Evolutionary conservation across 768 basidiomycete species (phyloP).

Genomic region (Xerocomus spinulosus): DNA sequence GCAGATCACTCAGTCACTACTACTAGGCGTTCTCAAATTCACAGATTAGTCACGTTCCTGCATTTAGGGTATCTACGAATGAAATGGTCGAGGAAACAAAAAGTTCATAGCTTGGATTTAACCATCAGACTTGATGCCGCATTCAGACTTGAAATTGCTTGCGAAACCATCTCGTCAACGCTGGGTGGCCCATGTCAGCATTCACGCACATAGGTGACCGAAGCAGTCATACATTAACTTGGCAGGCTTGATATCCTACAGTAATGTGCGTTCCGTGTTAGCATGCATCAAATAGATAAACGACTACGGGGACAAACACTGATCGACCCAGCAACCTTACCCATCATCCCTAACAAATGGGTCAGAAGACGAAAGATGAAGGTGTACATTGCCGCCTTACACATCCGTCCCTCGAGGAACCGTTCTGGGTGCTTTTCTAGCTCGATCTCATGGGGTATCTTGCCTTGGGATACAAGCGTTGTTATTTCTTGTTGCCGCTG

Average conservation of each 20-base stretch:
- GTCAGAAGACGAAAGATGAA: slow-evolving; percentile 2
- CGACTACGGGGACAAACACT: slow-evolving; percentile 37
- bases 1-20: too few species aligned
- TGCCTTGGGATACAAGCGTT: slow-evolving; percentile 54
- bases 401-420: slow-evolving; percentile 53
- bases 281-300: background rate
- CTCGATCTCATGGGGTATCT: slow-evolving; percentile 74
- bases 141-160: slow-evolving; percentile 57
- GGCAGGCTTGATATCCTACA: slow-evolving; percentile 75
- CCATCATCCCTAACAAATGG: slow-evolving; percentile 60
- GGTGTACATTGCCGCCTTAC: slow-evolving; percentile 36
- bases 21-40: too few species aligned
- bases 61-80: background rate
- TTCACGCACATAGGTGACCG: background rate
- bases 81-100: too few species aligned
- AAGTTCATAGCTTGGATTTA: slow-evolving; percentile 47
- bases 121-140: slow-evolving; percentile 39
- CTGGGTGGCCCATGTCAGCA: slow-evolving; percentile 34
- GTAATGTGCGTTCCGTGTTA: slow-evolving; percentile 2
- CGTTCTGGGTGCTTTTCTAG: slow-evolving; percentile 64
- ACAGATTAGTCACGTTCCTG: too few species aligned
- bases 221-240: slow-evolving; percentile 64
- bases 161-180: slow-evolving; percentile 76
- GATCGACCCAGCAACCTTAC: slow-evolving; percentile 70
- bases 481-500: slow-evolving; percentile 56